Evolutionary conservation across 371 early-diverging fungal species (phyloP).

Genomic region (Circinella minor): DNA sequence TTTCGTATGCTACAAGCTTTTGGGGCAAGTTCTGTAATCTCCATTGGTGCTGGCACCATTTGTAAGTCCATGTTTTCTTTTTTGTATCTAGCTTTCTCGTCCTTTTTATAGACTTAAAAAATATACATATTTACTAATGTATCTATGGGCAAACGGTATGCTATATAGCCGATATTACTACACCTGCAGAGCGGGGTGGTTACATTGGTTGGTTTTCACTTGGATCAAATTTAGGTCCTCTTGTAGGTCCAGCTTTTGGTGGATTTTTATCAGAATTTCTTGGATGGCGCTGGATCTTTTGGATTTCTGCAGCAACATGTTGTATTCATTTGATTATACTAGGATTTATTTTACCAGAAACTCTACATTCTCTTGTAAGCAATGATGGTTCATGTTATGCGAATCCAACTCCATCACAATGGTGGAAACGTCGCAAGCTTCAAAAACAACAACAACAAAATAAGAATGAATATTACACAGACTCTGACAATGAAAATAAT

Average conservation of each 20-base stretch:
- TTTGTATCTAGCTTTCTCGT: neutral
- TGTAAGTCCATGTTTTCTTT: slow-evolving; percentile 25
- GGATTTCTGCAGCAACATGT: slow-evolving; percentile 36
- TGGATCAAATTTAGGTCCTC: slow-evolving; percentile 25
- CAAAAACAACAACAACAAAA: neutral
- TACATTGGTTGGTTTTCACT: slow-evolving; percentile 24
- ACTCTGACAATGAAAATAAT: neutral
- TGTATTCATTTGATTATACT: slow-evolving; percentile 18
- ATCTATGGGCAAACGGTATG: neutral
- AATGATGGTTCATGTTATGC: slow-evolving; percentile 44
- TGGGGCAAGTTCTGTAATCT: slow-evolving; percentile 68
- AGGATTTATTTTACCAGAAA: slow-evolving; percentile 38
- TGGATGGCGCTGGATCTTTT: slow-evolving; percentile 43
- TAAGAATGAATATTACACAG: neutral
- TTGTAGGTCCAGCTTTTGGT: slow-evolving; percentile 28
- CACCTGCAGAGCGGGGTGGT: slow-evolving; percentile 25
- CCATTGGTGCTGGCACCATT: slow-evolving; percentile 73
- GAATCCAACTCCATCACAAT: slow-evolving; percentile 46
- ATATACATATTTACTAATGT: neutral
- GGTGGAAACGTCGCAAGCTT: slow-evolving; percentile 16
- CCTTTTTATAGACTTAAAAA: neutral
- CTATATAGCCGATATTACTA: slow-evolving; percentile 21
- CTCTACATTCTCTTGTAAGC: slow-evolving; percentile 53
- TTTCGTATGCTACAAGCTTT: slow-evolving; percentile 71
- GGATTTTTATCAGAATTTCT: slow-evolving; percentile 22